A percentile compares a stretch with the other conserved stretches of the same genome.
These are phyloP conservation scores for Kwoniella dendrophila DNA, from an alignment of 768 basidiomycete genomes.

Conservation along the genomic window DNA sequence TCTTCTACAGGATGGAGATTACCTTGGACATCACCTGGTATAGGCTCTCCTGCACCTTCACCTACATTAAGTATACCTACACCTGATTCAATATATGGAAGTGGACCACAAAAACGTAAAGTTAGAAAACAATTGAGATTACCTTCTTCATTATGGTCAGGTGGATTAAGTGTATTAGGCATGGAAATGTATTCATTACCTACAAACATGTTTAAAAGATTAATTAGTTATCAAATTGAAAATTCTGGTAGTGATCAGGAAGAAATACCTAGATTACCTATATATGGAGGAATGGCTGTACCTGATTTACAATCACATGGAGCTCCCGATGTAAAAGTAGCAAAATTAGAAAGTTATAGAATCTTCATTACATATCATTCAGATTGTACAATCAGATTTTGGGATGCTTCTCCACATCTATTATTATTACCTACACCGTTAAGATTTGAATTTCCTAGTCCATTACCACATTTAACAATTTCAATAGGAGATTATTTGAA, in stretches of 20 bases:
- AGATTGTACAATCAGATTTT: conserved; percentile 70
- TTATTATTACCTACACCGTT: conserved; percentile 65
- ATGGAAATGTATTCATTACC: conserved; percentile 52
- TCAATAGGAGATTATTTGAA: conserved; percentile 63
- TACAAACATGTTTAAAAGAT: conserved; percentile 58
- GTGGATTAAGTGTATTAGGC: conserved; percentile 45
- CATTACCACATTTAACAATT: conserved; percentile 66
- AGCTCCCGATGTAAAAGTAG: conserved; percentile 52
- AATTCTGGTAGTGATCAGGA: conserved; percentile 60
- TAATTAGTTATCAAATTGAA: conserved; percentile 61
- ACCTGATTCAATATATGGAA: conserved; percentile 35
- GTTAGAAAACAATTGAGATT: conserved; percentile 40
- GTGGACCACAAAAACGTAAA: conserved; percentile 5
- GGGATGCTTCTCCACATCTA: conserved; percentile 70
- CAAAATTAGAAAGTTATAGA: conserved; percentile 62
- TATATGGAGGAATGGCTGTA: conserved; percentile 50
- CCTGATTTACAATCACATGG: conserved; percentile 46
- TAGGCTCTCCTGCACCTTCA: conserved; percentile 29
- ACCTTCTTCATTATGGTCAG: conserved; percentile 52
- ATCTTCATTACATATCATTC: conserved; percentile 67
- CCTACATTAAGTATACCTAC: conserved; percentile 38
- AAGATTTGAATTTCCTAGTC: conserved; percentile 67
- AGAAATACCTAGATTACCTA: conserved; percentile 57
- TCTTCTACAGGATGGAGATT: conserved; percentile 43
- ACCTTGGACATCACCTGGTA: conserved; percentile 43